Base-by-base conservation (phyloP, 2,329 filamentous ascomycete genomes). In the Fusarium pseudograminearum region DNA sequence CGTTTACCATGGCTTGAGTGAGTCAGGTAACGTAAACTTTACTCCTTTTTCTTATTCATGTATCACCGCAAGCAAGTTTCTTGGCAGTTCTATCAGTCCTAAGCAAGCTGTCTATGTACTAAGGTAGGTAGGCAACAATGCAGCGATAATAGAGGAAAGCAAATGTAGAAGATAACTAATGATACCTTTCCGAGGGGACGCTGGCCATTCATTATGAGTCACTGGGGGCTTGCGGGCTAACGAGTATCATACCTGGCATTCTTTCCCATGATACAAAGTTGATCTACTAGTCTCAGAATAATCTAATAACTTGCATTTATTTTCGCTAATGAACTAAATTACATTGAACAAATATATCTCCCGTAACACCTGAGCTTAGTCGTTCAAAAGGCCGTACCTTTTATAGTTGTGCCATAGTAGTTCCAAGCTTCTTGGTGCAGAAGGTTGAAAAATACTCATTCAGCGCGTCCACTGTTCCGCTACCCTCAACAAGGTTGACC, bases 391-490 rank as follows among this genome's bases (percentile, higher is more conserved):
- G 18, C 14, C 48, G 15, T 40, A 11, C 24, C 3, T 34, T n/a
- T 67, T 72, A 77, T 53, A 76, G 60, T 42, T 78, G 76, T 15
- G 76, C 65, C 52, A 70, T 50, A 14, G 72, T 62, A 24, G 73
- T 65, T 5, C 84, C 83, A 20, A 87, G 70, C 60, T 82, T 84
- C 82, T 91, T 93, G 14, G 88, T 87, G 57, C 86, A 87, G 73
- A 97, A 94, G 2, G 89, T 79, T 7, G 85, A 85, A 80, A 97
- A 98, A 78, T 97, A 98, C 68, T 87, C 85, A 76, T 98, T 93
- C 72, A 98, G 81, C 18, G 90, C 93, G 74, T 97, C 92, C 1
- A 93, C 89, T 0, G 94, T 97, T 18, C 89, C 93, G 60, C 81
- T 88, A 1, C 94, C 94, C 78, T 95, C 91, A 3, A 87, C 90